phyloP scores from a whole-genome alignment of 2,329 filamentous ascomycete species.

The Verticillium nonalfalfae region DNA sequence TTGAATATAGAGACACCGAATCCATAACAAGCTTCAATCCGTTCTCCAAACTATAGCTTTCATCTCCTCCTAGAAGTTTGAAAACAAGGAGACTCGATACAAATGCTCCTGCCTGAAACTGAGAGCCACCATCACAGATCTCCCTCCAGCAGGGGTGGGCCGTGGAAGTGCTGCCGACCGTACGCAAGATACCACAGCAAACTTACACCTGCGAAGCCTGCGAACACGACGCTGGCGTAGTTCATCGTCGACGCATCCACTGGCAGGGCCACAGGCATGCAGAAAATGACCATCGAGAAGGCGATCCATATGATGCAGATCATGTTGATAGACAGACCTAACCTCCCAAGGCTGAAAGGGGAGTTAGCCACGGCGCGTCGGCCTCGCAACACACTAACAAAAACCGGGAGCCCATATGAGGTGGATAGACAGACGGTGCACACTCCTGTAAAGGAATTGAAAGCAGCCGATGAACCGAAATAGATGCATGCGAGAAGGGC shows the following conservation, averaged over 20 bases:
- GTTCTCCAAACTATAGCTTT: too few relatives aligned
- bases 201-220: constrained; percentile 54
- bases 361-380: constrained; percentile 60
- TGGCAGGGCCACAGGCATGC: constrained; percentile 61
- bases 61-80: too few relatives aligned
- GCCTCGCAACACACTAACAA: constrained; percentile 62
- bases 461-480: constrained; percentile 70
- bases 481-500: constrained; percentile 72
- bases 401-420: constrained; percentile 70
- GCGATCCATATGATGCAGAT: constrained; percentile 65
- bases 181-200: constrained; percentile 57
- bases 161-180: constrained; percentile 58
- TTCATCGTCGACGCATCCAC: constrained; percentile 57
- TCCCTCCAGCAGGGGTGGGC: constrained; percentile 31
- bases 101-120: too few relatives aligned
- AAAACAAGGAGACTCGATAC: too few relatives aligned
- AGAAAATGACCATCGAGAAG: constrained; percentile 66
- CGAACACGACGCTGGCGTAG: constrained; percentile 61
- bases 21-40: too few relatives aligned
- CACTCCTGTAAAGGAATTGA: constrained; percentile 74
- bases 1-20: too few relatives aligned
- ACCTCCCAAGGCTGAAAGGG: constrained; percentile 60
- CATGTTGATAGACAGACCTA: constrained; percentile 63
- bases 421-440: constrained; percentile 73
- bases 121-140: too few relatives aligned